Evolutionary conservation across 306 rosid species (phyloP).

Genomic region (Hylodesmum podocarpum): DNA sequence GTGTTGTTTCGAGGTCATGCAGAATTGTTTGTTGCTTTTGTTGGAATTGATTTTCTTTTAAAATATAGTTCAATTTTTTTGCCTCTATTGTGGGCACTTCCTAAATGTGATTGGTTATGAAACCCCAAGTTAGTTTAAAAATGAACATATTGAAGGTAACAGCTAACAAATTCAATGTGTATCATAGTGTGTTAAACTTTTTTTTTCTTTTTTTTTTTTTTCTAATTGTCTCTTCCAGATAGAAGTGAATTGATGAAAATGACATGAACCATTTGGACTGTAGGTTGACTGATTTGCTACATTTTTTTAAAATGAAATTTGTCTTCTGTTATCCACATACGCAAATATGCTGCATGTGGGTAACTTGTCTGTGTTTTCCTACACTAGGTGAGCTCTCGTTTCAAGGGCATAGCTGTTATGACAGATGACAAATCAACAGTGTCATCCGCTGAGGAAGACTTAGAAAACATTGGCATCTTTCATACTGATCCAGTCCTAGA

Average conservation of each 20-base stretch:
- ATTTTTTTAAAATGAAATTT: neutral
- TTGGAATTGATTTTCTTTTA: neutral
- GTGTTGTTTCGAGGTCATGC: neutral
- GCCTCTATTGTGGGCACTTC: conserved; percentile 7
- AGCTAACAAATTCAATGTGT: neutral
- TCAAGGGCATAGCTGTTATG: conserved; percentile 50
- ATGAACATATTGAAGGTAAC: neutral
- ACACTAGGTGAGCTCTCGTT: conserved; percentile 48
- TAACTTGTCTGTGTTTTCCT: conserved; percentile 39
- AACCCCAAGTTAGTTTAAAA: neutral
- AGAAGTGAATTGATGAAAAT: conserved; percentile 9
- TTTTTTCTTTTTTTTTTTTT: neutral
- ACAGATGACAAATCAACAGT: conserved; percentile 52
- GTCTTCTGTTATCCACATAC: neutral
- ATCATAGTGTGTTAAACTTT: conserved; percentile 1
- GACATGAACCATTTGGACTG: conserved; percentile 16
- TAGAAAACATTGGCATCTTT: conserved; percentile 59
- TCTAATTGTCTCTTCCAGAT: conserved; percentile 11
- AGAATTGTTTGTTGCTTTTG: conserved; percentile 10
- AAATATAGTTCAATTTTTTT: neutral
- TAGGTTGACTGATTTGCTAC: neutral
- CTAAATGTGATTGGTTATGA: neutral
- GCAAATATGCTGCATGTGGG: conserved; percentile 15
- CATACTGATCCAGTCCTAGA: conserved; percentile 58
- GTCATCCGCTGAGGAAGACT: conserved; percentile 42